Evolutionary conservation across 495 filamentous ascomycete species (phyloP).

Genomic region (Tuber aestivum): DNA sequence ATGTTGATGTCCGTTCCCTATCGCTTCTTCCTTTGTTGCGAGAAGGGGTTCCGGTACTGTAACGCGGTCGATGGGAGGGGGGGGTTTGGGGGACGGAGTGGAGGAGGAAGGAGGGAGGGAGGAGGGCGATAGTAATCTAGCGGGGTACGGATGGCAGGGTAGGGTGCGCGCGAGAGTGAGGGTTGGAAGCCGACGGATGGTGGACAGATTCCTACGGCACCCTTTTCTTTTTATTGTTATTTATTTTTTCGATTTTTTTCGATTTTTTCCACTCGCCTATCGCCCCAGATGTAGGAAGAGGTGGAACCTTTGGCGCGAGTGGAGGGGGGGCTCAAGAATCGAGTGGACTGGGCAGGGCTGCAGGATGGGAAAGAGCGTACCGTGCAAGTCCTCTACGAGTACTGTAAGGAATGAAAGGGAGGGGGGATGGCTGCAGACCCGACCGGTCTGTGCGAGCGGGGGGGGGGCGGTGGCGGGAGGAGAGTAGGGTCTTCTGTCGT

Average conservation of each 20-base stretch:
- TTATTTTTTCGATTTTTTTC: constrained; percentile 2
- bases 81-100: not conserved
- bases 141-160: constrained; percentile 1
- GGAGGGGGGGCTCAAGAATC: not conserved
- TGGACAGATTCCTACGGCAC: not conserved
- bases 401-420: constrained; percentile 20
- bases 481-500: not conserved
- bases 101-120: not conserved
- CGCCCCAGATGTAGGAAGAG: not conserved
- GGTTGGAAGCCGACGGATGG: not conserved
- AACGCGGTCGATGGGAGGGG: constrained; percentile 19
- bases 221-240: constrained; percentile 5
- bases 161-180: constrained; percentile 3
- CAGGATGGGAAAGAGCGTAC: constrained; percentile 26
- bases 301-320: not conserved
- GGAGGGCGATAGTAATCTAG: constrained; percentile 2
- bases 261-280: constrained; percentile 1
- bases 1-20: not conserved
- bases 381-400: not conserved
- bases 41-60: constrained; percentile 2
- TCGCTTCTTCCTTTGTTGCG: constrained; percentile 1
- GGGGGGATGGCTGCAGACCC: constrained; percentile 19
- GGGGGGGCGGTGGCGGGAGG: not conserved
- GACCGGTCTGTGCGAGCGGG: constrained; percentile 18
- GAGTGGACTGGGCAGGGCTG: constrained; percentile 21